Conservation (phyloP, 2,329 filamentous ascomycete species). For the Colletotrichum horii region DNA sequence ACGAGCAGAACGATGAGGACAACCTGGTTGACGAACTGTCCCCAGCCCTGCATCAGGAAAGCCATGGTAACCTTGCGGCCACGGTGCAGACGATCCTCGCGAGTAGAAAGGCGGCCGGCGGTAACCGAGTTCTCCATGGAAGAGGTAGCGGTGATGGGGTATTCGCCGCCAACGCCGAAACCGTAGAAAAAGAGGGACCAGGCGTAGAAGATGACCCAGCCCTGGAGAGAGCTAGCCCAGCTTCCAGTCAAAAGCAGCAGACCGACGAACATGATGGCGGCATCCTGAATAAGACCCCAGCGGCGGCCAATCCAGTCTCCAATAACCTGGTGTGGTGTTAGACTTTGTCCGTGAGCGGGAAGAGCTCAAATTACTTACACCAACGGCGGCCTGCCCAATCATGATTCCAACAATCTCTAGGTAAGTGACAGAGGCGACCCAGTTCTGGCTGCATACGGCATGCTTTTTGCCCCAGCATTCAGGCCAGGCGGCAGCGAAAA, state of each 20-base stretch:
- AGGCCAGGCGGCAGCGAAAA: conserved; percentile 79
- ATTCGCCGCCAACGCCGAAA: conserved; percentile 80
- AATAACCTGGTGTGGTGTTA: conserved; percentile 45
- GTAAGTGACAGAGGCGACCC: conserved; percentile 86
- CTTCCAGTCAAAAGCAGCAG: conserved; percentile 89
- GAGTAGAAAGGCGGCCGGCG: conserved; percentile 86
- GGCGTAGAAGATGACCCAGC: conserved; percentile 97
- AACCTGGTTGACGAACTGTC: conserved; percentile 93
- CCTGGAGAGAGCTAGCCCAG: conserved; percentile 86
- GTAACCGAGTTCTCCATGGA: conserved; percentile 91
- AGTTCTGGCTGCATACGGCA: conserved; percentile 75
- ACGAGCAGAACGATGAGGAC: conserved; percentile 85
- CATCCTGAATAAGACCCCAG: conserved; percentile 96
- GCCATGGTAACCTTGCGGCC: conserved; percentile 94
- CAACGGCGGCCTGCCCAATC: conserved; percentile 87
- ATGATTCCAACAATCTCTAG: conserved; percentile 96
- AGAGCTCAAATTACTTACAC: conserved; percentile 55
- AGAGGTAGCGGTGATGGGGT: conserved; percentile 94
- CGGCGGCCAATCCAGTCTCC: conserved; percentile 84
- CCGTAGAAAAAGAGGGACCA: conserved; percentile 86
- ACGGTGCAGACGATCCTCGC: conserved; percentile 92
- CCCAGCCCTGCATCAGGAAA: conserved; percentile 99
- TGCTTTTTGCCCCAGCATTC: conserved; percentile 73
- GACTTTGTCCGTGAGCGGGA: background rate
- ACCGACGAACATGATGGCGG: conserved; percentile 90